Base-by-base conservation (phyloP, 441 rosid genomes). In the Cnidoscolus chayamansa region DNA sequence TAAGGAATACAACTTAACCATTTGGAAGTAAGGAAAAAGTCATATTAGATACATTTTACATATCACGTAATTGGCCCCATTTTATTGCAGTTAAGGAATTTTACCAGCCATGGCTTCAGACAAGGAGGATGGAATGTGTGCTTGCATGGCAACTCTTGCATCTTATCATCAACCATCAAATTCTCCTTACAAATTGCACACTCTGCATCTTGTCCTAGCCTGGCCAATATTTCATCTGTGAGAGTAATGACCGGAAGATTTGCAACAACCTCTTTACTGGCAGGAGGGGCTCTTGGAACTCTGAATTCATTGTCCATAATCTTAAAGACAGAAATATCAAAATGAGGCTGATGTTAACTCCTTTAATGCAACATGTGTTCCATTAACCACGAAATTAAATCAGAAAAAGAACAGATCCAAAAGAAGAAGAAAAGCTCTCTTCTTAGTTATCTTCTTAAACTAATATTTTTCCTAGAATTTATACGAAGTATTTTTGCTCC, bases 81-180 rank as follows among this genome's bases (percentile, higher is more conserved):
- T 65, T 50, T 19, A 54, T 53, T 8, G 30, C 11, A 68, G 56
- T 32, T 7, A 31, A 63, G 51, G 50, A 37, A 57, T 32, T 53
- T 79, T 85, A 93, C 98, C 96, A 90, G 95, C 98, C 97, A 94
- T 62, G 97, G 96, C 85, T 94, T 94, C 72, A 89, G 77, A 82
- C 98, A 94, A 67, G 96, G 90, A 71, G 98, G 98, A 76, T 94
- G 96, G 71, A 85, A 92, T 0, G 86, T 87, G 78, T 92, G 98
- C 77, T 90, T 82, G 97, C 98, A 90, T 0, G 95, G 98, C 81
- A 94, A 72, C 83, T 92, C 93, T 73, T 94, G 98, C 95, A 94
- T 94, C 80, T 88, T 86, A 71, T 94, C 95, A n/a, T 84, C 87
- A 20, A 83, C 81, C n/a, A 84, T 85, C 75, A 94, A 75, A 80